Base-by-base conservation (phyloP, 306 rosid genomes). In the Lathyrus oleraceus region DNA sequence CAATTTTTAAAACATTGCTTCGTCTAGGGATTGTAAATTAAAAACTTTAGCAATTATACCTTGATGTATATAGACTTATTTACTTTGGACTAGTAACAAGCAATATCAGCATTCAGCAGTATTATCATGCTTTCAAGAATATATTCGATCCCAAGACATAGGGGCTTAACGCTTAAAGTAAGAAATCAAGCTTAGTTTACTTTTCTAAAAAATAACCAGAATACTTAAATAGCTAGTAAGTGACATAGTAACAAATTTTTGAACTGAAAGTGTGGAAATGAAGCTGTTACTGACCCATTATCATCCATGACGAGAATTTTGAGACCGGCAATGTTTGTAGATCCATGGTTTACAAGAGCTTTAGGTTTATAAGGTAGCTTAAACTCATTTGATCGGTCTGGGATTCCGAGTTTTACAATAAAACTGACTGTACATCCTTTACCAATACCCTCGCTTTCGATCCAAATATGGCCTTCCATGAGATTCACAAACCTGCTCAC, bases 401-500 rank as follows among this genome's bases (percentile, higher is more conserved):
- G 80, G 76, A 85, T 77, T 78, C 97, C 91, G 4, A 94, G 97
- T 84, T 91, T 94, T 45, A 89, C 96, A 62, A 91, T 79, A 65
- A 94, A 88, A 49, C 81, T 86, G 62, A 81, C 92, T 2, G 91
- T 83, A 71, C 95, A 89, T 74, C 99, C 99, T 82, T 89, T 91
- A 53, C 96, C 95, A 67, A 83, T 77, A 51, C 99, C 99, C 79
- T 94, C 97, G 20, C 99, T 94, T 83, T 94, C 99, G 73, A 94
- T 82, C 95, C 95, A 94, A 67, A 94, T 91, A 71, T 87, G 85
- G 70, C 99, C 99, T 61, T 89, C 97, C 99, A 94, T 94, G 69
- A 91, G 97, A 80, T 84, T 87, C 62, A 94, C 97, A 82, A 94
- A 94, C 86, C 99, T 94, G 88, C 76, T 79, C 79, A 84, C 72